Evolutionary conservation across 2,329 filamentous ascomycete genomes (phyloP), one percentile per base, ranked within the genome.

Genomic region (Escovopsis sp.): DNA sequence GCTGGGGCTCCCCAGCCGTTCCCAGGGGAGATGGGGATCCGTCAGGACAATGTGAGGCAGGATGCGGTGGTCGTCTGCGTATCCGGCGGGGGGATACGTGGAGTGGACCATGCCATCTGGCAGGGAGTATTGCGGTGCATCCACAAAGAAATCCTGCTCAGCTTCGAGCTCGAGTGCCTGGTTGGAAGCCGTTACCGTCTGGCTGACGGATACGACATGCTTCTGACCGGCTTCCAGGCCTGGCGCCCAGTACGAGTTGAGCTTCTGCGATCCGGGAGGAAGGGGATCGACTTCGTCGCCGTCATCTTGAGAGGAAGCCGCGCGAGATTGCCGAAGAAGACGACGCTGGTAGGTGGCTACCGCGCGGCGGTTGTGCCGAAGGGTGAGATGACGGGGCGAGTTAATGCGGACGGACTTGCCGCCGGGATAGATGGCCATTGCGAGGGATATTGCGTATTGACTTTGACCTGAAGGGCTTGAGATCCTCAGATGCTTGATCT

Each of bases 1-100:
- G 37, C 37, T 46, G 1, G 43, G 43, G 15, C 51, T 59, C 1
- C 46, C 57, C 0, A 48, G 12, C 1, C 63, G 45, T 47, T 65
- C 61, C 68, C 68, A 70, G 0, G 66, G 67, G 2, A 68, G 46
- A 42, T 61, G 55, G 0, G 65, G 60, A 45, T 69, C 64, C 1
- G 48, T 63, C 18, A 70, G 53, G 4, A 70, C 62, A 0, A 70
- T 48, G 47, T 70, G 66, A 1, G 67, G 68, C 3, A 70, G 47
- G 1, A 62, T 57, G 0, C 51, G 33, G 4, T 43, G 44, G 1
- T 54, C 44, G n/a, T 60, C 67, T 0, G 45, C 35, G 40, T 66
- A 55, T 1, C 64, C 67, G 1, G 50, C 39, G 0, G 64, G 61
- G 0, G 68, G 67, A 46, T 66, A 69, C 0, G 52, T 41, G 0